Evolutionary conservation across 2,329 filamentous ascomycete genomes (phyloP).

Genomic region (Sporothrix pallida): DNA sequence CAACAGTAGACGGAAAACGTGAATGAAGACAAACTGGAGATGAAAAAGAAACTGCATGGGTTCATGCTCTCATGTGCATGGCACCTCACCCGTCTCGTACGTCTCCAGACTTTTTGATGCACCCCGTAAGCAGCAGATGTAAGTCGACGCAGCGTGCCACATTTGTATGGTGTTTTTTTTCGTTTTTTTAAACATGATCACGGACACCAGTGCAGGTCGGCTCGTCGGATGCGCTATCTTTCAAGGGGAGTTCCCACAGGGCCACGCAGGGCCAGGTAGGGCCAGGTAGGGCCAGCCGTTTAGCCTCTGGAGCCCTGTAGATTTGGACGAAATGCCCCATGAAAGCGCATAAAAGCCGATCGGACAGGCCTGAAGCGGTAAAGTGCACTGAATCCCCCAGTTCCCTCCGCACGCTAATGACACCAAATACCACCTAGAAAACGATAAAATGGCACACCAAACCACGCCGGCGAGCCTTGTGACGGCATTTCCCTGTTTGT

Average conservation of each 20-base stretch:
- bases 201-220: background rate
- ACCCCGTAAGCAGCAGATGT: constrained; percentile 1
- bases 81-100: background rate
- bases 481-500: constrained; percentile 9
- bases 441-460: background rate
- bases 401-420: background rate
- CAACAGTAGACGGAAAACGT: background rate
- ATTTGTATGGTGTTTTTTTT: background rate
- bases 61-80: background rate
- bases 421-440: background rate
- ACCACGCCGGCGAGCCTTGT: background rate
- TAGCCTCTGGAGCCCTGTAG: background rate
- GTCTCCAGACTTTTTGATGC: background rate
- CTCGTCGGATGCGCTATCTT: constrained; percentile 11
- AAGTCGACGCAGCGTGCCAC: background rate
- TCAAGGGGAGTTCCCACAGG: background rate
- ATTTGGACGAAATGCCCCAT: too few relatives aligned
- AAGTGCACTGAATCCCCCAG: background rate
- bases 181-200: background rate
- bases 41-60: background rate
- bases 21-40: background rate
- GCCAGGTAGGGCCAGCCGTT: background rate
- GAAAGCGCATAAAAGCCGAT: background rate
- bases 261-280: background rate
- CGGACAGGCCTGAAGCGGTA: background rate